Conservation (phyloP, 345 rosid genomes). For the Excoecaria agallocha region DNA sequence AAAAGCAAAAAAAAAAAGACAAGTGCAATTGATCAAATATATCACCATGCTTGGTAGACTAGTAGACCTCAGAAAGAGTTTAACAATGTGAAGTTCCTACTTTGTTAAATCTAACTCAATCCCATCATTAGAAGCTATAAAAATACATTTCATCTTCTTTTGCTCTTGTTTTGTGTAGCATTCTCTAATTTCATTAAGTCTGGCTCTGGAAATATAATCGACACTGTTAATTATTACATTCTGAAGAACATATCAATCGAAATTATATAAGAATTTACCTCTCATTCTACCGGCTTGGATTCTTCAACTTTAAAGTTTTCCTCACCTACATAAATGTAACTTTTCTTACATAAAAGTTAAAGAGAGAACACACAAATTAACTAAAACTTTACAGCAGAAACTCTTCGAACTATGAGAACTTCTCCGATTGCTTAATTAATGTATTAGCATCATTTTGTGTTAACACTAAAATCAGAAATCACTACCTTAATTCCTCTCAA, state of each 20-base stretch:
- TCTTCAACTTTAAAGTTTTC: slow-evolving; percentile 71
- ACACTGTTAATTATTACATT: too few relatives aligned
- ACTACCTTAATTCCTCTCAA: not conserved
- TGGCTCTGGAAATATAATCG: slow-evolving; percentile 25
- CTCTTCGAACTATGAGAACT: slow-evolving; percentile 52
- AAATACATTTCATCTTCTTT: slow-evolving; percentile 23
- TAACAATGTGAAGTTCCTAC: slow-evolving; percentile 22
- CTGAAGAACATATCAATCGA: not conserved
- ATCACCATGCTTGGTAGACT: slow-evolving; percentile 19
- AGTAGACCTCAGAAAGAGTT: slow-evolving; percentile 16
- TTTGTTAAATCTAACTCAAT: slow-evolving; percentile 32
- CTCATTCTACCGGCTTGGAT: slow-evolving; percentile 63
- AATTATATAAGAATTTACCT: slow-evolving; percentile 36
- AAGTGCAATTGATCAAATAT: slow-evolving; percentile 20
- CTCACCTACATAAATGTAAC: slow-evolving; percentile 53
- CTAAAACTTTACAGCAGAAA: too few relatives aligned
- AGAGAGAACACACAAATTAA: not conserved
- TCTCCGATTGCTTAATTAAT: slow-evolving; percentile 74
- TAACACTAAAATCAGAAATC: not conserved
- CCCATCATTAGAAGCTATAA: slow-evolving; percentile 20
- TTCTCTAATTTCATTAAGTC: slow-evolving; percentile 29
- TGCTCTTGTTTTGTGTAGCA: slow-evolving; percentile 1
- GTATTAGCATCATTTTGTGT: slow-evolving; percentile 67
- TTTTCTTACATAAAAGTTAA: slow-evolving; percentile 8
- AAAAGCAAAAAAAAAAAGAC: not conserved